Evolutionary conservation across 768 basidiomycete species (phyloP), one percentile per base, ranked within the genome.

Genomic region (Wakefieldia striispora): DNA sequence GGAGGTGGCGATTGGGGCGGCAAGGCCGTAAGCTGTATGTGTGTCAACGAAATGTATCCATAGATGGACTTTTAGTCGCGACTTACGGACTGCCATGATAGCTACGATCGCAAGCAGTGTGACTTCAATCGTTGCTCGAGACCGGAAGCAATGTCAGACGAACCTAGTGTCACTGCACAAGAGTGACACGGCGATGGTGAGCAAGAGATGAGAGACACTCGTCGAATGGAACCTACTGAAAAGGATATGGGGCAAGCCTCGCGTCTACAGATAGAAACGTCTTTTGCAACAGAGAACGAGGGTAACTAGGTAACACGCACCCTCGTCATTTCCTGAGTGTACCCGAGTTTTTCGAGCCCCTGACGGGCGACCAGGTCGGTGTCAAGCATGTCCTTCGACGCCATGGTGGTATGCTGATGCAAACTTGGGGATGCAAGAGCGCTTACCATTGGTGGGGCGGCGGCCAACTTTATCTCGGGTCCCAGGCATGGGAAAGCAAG

Each of bases 41-140:
- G 10, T n/a, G 43, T 58, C 51, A 59, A 45, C 17, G 17, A 43
- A 16, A 14, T 16, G 33, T 14, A 27, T 20, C 5, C 12, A 19
- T 17, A 21, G 20, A 21, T 20, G 23, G 12, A 10, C 36, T 11
- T 6, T 29, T 29, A 35, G n/a, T 4, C 3, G 11, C n/a, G 19
- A 76, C 81, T 66, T 56, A 82, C 81, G 81, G 50, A 83, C 81
- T 26, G 81, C 80, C 70, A 82, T 76, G 27, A 83, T 82, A 10
- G 81, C 81, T 82, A 17, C 16, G 6, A 12, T 4, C 26, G 44
- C 12, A 31, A 40, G 13, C 17, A 16, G 33, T 29, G 29, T 29
- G 29, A 29, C 20, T 33, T 58, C 39, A 64, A 51, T 10, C 16
- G 29, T 21, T 33, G 16, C 3, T 19, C 16, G 8, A 16, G 12